Conservation (phyloP, 2,329 filamentous ascomycete genomes). For the Chaetomium globosum region DNA sequence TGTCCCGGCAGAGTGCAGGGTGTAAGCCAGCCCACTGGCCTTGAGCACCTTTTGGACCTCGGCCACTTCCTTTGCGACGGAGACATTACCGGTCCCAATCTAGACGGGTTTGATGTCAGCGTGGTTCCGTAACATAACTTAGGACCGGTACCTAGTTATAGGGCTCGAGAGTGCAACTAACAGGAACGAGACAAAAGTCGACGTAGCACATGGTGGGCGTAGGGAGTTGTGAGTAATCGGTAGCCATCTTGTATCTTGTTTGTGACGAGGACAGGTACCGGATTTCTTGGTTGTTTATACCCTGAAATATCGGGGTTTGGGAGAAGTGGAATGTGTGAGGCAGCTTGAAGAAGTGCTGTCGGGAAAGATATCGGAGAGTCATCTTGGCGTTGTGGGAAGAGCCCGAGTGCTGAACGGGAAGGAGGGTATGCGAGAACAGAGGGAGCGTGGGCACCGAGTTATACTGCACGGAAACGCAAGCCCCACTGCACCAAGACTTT, state of each 20-base stretch:
- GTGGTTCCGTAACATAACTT: background rate
- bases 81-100: slow-evolving; percentile 78
- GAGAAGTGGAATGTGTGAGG: background rate
- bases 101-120: slow-evolving; percentile 40
- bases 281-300: background rate
- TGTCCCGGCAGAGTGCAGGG: slow-evolving; percentile 91
- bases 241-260: slow-evolving; percentile 18
- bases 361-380: slow-evolving; percentile 3
- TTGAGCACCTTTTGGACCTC: slow-evolving; percentile 84
- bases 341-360: background rate
- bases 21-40: slow-evolving; percentile 77
- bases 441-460: background rate
- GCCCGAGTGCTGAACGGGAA: background rate
- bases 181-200: slow-evolving; percentile 89
- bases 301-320: background rate
- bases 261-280: background rate
- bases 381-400: background rate
- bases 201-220: slow-evolving; percentile 79
- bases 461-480: background rate
- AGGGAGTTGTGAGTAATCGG: slow-evolving; percentile 53
- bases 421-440: slow-evolving; percentile 13
- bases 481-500: background rate
- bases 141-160: too few relatives aligned
- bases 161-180: slow-evolving; percentile 43
- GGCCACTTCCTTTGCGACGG: slow-evolving; percentile 81